Conservation (phyloP, 2,329 filamentous ascomycete genomes). For the Exutisphaerella laricina region DNA sequence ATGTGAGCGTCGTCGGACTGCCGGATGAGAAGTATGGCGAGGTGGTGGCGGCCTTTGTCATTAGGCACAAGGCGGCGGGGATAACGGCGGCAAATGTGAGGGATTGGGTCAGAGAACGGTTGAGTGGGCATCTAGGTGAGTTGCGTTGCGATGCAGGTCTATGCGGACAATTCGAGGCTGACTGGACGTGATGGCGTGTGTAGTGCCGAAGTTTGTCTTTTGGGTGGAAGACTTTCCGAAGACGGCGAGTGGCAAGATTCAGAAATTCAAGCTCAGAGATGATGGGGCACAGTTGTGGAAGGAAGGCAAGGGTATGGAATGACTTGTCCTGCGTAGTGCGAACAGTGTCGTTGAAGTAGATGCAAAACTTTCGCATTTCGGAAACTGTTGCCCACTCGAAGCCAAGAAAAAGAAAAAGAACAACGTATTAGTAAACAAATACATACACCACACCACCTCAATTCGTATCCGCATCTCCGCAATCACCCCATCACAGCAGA, state of each 20-base stretch:
- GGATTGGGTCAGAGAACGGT: constrained; percentile 62
- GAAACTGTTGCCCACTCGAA: no score
- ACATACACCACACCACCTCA: no score
- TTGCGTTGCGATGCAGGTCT: constrained; percentile 12
- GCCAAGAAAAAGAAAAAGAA: no score
- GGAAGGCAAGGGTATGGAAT: constrained; percentile 33
- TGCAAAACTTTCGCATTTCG: no score
- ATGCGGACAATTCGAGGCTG: neutral
- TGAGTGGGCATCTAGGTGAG: constrained; percentile 66
- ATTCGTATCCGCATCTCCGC: no score
- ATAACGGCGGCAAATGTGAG: constrained; percentile 57
- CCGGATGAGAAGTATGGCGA: constrained; percentile 81
- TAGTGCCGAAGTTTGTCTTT: constrained; percentile 82
- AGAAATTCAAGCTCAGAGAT: constrained; percentile 82
- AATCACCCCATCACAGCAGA: no score
- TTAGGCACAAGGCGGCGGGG: constrained; percentile 46
- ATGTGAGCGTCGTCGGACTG: constrained; percentile 78
- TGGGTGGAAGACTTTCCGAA: constrained; percentile 83
- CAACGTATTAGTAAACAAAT: no score
- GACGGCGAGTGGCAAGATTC: constrained; percentile 94
- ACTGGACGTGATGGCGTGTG: constrained; percentile 1
- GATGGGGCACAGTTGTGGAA: constrained; percentile 50
- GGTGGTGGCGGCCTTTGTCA: constrained; percentile 76
- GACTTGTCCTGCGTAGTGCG: no score
- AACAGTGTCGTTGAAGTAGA: no score